Conservation (phyloP, 2,329 filamentous ascomycete species). For the Fusarium keratoplasticum region DNA sequence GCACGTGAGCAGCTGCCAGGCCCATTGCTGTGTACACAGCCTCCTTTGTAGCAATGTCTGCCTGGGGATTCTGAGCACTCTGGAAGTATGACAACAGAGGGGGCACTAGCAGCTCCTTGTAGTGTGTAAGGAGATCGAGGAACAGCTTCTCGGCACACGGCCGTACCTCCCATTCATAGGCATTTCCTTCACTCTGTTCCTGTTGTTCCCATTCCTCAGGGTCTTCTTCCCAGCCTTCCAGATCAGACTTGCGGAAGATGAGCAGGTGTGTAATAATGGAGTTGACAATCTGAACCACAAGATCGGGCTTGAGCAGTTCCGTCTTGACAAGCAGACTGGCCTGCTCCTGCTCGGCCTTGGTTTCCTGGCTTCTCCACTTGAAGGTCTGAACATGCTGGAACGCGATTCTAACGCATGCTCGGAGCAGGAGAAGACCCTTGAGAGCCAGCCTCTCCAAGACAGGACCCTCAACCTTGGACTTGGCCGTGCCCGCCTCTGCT, state of each 20-base stretch:
- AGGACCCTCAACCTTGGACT: conserved; percentile 67
- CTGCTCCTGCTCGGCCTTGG: conserved; percentile 79
- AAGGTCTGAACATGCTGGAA: conserved; percentile 86
- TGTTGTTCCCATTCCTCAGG: conserved; percentile 95
- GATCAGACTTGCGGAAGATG: conserved; percentile 84
- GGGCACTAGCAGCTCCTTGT: conserved; percentile 82
- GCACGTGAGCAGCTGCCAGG: conserved; percentile 81
- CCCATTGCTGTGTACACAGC: conserved; percentile 95
- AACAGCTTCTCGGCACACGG: conserved; percentile 96
- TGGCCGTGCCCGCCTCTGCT: conserved; percentile 52
- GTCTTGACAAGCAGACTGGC: conserved; percentile 77
- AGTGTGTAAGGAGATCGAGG: conserved; percentile 89
- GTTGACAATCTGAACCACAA: conserved; percentile 86
- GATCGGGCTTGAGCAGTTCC: conserved; percentile 78
- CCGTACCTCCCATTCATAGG: conserved; percentile 92
- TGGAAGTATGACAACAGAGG: conserved; percentile 87
- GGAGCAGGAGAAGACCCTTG: conserved; percentile 83
- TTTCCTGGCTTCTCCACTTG: conserved; percentile 80
- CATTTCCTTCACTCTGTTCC: conserved; percentile 85
- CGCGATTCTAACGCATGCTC: conserved; percentile 86
- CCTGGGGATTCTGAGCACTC: conserved; percentile 73
- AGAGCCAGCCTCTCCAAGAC: conserved; percentile 84
- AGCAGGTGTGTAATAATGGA: conserved; percentile 89
- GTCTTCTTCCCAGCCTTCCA: conserved; percentile 93
- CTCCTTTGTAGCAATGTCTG: conserved; percentile 86